Percentiles rank a stretch among this genome's conserved stretches.
Evolutionary conservation across 768 basidiomycete genomes (phyloP).

Genomic region (Auriculariales sp.): DNA sequence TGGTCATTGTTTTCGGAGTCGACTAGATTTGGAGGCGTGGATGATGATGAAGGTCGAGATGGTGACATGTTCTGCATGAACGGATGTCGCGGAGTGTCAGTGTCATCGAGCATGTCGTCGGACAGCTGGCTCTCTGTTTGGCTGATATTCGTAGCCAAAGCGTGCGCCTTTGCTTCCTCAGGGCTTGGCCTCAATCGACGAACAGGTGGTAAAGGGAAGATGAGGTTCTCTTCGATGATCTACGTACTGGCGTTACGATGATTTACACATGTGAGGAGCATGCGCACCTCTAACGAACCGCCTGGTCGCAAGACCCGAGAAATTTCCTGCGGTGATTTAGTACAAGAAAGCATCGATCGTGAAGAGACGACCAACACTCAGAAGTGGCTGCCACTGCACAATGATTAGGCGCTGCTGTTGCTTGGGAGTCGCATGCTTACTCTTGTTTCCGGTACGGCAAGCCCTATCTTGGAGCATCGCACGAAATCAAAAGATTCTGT

Average conservation of each 20-base stretch:
- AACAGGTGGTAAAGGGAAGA: neutral
- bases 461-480: neutral
- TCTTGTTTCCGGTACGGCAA: neutral
- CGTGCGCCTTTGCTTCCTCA: neutral
- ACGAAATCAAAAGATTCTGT: neutral
- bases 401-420: neutral
- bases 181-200: neutral
- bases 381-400: neutral
- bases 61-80: neutral
- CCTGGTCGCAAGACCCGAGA: neutral
- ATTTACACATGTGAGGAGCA: neutral
- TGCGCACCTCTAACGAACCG: neutral
- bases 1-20: too few species aligned
- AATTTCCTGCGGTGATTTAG: neutral
- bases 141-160: too few species aligned
- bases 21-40: neutral
- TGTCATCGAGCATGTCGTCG: neutral
- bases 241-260: too few species aligned
- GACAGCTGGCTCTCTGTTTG: neutral
- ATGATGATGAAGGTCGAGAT: neutral
- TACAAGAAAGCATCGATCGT: neutral
- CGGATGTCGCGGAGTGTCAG: neutral
- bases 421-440: neutral
- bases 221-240: constrained; percentile 1
- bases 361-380: neutral